A percentile compares a stretch with the other conserved stretches of the same genome.
phyloP scores from a whole-genome alignment of 129 eudicot species.

The Scalesia atractyloides region DNA sequence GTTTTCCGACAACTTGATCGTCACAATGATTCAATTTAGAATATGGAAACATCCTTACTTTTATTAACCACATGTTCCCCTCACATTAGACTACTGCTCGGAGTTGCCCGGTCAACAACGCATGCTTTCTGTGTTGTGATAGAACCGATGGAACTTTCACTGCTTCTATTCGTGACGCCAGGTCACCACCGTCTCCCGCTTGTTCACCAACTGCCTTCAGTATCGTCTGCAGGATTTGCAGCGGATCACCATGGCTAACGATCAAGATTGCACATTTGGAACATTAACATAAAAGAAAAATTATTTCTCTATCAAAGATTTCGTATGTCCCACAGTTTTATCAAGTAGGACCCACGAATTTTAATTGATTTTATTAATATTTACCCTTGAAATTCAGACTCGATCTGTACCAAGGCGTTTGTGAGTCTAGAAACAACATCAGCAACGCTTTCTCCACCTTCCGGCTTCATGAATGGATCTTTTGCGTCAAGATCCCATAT shows the following conservation, averaged over 20 bases:
- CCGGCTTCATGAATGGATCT: constrained; percentile 81
- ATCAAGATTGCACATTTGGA: constrained; percentile 78
- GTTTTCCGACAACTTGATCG: constrained; percentile 3
- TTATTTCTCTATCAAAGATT: background rate
- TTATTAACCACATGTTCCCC: constrained; percentile 7
- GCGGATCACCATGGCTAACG: constrained; percentile 97
- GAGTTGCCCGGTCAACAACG: constrained; percentile 75
- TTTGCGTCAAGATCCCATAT: constrained; percentile 91
- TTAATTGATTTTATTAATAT: background rate
- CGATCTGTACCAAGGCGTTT: constrained; percentile 62
- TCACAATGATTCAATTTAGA: constrained; percentile 23
- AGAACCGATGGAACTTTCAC: constrained; percentile 54
- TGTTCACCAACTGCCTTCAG: constrained; percentile 57
- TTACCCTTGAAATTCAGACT: constrained; percentile 77
- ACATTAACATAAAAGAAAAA: constrained; percentile 4
- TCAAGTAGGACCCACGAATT: background rate
- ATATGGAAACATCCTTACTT: constrained; percentile 7
- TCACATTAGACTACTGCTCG: constrained; percentile 47
- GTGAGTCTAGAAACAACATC: constrained; percentile 91
- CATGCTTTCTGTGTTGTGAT: constrained; percentile 79
- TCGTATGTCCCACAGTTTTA: background rate
- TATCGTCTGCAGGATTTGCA: constrained; percentile 85
- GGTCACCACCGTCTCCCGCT: constrained; percentile 33
- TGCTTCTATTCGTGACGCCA: constrained; percentile 53
- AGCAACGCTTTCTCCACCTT: constrained; percentile 97